A percentile compares a stretch with the other conserved stretches of the same genome.
Evolutionary conservation across 1,284 basidiomycete genomes (phyloP).

Genomic region (Coniferiporia sulphurascens): DNA sequence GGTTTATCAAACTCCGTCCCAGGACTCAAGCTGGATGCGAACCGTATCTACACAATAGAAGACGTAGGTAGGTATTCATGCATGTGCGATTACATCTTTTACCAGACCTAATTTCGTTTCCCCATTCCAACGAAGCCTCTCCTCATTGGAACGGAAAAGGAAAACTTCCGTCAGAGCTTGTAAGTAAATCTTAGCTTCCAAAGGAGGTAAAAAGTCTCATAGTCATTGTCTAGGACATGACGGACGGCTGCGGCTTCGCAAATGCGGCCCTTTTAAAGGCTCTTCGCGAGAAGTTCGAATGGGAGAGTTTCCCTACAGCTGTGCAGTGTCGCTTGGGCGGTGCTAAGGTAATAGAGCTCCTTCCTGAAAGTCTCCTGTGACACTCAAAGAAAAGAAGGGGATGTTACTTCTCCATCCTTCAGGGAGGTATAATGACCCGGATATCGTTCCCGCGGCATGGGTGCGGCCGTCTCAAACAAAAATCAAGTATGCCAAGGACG

Average conservation of each 20-base stretch:
- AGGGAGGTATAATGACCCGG: constrained; percentile 22
- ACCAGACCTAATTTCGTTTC: constrained; percentile 12
- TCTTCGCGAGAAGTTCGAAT: constrained; percentile 31
- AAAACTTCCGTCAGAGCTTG: constrained; percentile 28
- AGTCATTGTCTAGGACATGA: constrained; percentile 36
- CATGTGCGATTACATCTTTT: background rate
- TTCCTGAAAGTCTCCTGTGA: background rate
- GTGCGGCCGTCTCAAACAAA: constrained; percentile 47
- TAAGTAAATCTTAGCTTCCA: constrained; percentile 2
- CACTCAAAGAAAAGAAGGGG: constrained; percentile 31
- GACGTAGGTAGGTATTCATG: constrained; percentile 36
- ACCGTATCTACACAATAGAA: constrained; percentile 27
- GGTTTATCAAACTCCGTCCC: constrained; percentile 40
- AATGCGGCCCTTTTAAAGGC: constrained; percentile 35
- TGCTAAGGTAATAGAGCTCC: constrained; percentile 34
- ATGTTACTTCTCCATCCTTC: constrained; percentile 37
- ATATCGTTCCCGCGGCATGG: constrained; percentile 31
- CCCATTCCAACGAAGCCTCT: constrained; percentile 24
- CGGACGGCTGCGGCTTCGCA: constrained; percentile 48
- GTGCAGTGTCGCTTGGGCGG: constrained; percentile 45
- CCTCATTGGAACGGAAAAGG: constrained; percentile 20
- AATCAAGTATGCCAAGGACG: constrained; percentile 34
- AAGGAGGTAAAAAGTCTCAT: constrained; percentile 21
- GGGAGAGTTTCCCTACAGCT: constrained; percentile 40
- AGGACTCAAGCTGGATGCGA: constrained; percentile 27